phyloP scores from a whole-genome alignment of 805 yeast genomes.

The Wickerhamomyces pijperi region DNA sequence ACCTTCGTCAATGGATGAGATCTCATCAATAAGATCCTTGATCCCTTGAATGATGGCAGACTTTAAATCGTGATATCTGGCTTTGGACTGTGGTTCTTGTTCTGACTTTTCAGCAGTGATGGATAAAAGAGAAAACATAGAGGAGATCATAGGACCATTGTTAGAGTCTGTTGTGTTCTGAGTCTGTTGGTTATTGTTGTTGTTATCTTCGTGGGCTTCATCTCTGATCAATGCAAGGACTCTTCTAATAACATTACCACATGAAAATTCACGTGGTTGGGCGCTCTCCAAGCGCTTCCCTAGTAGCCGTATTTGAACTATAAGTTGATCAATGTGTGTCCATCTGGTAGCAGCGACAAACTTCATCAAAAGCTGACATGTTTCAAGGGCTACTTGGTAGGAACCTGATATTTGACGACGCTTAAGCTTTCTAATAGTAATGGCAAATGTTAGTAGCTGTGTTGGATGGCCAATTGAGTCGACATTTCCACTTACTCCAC shows the following conservation, averaged over 20 bases:
- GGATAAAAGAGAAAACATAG: slow-evolving; percentile 82
- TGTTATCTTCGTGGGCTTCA: slow-evolving; percentile 48
- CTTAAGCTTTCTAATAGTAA: slow-evolving; percentile 37
- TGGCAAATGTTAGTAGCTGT: slow-evolving; percentile 2
- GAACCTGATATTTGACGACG: slow-evolving; percentile 81
- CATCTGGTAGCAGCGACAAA: slow-evolving; percentile 86
- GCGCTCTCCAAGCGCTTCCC: slow-evolving; percentile 67
- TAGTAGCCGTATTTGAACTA: slow-evolving; percentile 57
- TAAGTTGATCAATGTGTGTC: slow-evolving; percentile 65
- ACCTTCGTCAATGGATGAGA: slow-evolving; percentile 79
- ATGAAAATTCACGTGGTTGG: slow-evolving; percentile 78
- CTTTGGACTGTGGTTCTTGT: slow-evolving; percentile 13
- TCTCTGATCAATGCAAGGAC: slow-evolving; percentile 81
- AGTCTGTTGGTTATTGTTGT: slow-evolving; percentile 14
- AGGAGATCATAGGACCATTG: slow-evolving; percentile 48
- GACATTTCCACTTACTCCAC: slow-evolving; percentile 21
- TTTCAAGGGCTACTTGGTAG: slow-evolving; percentile 71
- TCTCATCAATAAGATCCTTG: slow-evolving; percentile 85
- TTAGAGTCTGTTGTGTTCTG: slow-evolving; percentile 1
- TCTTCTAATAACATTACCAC: slow-evolving; percentile 87
- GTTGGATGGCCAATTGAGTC: neutral
- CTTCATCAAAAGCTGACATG: slow-evolving; percentile 78
- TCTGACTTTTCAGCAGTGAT: slow-evolving; percentile 23
- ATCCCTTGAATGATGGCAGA: slow-evolving; percentile 87
- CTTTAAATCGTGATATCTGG: slow-evolving; percentile 49